These are phyloP conservation scores for Paramecium sonneborni DNA, from an alignment of 73 alveolate species.

Conservation along the genomic window DNA sequence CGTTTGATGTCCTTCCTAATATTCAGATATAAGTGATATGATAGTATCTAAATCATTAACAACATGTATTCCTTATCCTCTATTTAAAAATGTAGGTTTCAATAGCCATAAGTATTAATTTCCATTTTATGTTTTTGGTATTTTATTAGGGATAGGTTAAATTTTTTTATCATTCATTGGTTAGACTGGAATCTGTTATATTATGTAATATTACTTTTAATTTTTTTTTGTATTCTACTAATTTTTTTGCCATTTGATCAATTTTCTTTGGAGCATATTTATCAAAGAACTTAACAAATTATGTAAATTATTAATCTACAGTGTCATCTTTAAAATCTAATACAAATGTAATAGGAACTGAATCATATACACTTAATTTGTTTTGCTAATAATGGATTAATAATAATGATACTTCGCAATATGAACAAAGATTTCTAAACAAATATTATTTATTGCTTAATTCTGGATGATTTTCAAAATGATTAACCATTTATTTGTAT, in stretches of 20 bases:
- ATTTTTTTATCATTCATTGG: conserved; percentile 53
- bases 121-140: conserved; percentile 46
- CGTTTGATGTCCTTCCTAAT: conserved; percentile 68
- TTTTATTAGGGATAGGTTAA: conserved; percentile 47
- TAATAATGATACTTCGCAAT: conserved; percentile 71
- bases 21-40: conserved; percentile 62
- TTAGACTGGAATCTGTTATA: neutral
- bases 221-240: conserved; percentile 68
- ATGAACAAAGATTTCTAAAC: conserved; percentile 72
- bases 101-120: conserved; percentile 65
- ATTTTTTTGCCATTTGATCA: conserved; percentile 66
- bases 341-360: conserved; percentile 83
- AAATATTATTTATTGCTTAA: conserved; percentile 81
- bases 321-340: conserved; percentile 74
- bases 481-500: conserved; percentile 84
- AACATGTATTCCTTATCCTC: conserved; percentile 91
- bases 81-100: conserved; percentile 80
- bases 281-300: conserved; percentile 61
- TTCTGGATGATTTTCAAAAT: conserved; percentile 86
- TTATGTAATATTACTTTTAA: conserved; percentile 55
- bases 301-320: conserved; percentile 36
- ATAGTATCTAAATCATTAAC: conserved; percentile 71
- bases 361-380: conserved; percentile 81
- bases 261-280: conserved; percentile 60
- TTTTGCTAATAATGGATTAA: neutral